Percentiles rank a stretch among this genome's conserved stretches.
Evolutionary conservation across 2,329 filamentous ascomycete genomes (phyloP).

Genomic region (Exserohilum turcica): DNA sequence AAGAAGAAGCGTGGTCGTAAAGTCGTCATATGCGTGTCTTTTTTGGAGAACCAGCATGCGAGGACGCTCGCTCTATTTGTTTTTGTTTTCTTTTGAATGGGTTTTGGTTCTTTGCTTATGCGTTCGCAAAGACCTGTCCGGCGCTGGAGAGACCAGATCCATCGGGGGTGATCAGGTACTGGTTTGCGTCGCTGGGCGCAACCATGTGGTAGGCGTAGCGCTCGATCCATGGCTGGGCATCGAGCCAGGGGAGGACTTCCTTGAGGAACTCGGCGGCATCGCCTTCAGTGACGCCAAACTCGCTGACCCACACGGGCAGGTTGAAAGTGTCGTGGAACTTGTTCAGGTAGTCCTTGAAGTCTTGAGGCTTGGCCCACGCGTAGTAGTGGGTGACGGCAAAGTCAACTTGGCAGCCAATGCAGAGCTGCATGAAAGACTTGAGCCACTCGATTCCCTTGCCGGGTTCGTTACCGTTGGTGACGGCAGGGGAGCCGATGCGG

Average conservation of each 20-base stretch:
- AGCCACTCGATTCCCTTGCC: slow-evolving; percentile 42
- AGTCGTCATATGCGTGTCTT: slow-evolving; percentile 9
- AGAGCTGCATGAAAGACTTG: slow-evolving; percentile 33
- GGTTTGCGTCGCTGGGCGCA: slow-evolving; percentile 24
- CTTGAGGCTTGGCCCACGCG: slow-evolving; percentile 35
- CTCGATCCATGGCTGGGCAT: slow-evolving; percentile 38
- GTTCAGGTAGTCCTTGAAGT: slow-evolving; percentile 48
- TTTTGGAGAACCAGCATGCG: background rate
- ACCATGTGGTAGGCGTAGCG: slow-evolving; percentile 43
- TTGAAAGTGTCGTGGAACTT: slow-evolving; percentile 35
- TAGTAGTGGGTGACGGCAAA: slow-evolving; percentile 48
- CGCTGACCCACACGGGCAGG: slow-evolving; percentile 46
- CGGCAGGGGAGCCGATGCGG: slow-evolving; percentile 44
- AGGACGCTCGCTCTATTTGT: background rate
- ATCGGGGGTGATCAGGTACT: slow-evolving; percentile 25
- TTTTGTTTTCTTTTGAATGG: background rate
- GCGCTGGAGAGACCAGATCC: slow-evolving; percentile 28
- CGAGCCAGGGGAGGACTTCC: slow-evolving; percentile 44
- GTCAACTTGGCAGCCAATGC: slow-evolving; percentile 41
- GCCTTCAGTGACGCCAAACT: slow-evolving; percentile 41
- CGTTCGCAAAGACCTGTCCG: slow-evolving; percentile 22
- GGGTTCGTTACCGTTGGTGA: slow-evolving; percentile 38
- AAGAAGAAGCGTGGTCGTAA: slow-evolving; percentile 15
- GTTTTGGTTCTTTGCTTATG: background rate
- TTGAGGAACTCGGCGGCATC: slow-evolving; percentile 36